Percentiles rank a stretch among this genome's conserved stretches.
Evolutionary conservation across 1,284 basidiomycete genomes (phyloP).

Genomic region (Hymenochaete sp.): DNA sequence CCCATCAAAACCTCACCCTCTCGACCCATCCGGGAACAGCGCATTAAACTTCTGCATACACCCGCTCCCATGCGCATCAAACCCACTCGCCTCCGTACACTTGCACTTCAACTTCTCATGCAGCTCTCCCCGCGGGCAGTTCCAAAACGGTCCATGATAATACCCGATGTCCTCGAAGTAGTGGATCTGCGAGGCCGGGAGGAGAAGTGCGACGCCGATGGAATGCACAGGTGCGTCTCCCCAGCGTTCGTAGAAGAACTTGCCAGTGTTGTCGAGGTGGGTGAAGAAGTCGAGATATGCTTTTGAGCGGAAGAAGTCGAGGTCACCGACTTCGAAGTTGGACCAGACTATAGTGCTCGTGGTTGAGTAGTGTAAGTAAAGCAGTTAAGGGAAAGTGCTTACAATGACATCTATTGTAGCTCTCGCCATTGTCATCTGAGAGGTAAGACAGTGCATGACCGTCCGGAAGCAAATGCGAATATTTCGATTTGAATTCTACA

Average conservation of each 20-base stretch:
- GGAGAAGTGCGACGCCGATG: slow-evolving; percentile 61
- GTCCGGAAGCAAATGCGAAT: slow-evolving; percentile 55
- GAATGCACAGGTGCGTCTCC: slow-evolving; percentile 79
- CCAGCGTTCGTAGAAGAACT: slow-evolving; percentile 77
- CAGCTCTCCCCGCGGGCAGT: slow-evolving; percentile 42
- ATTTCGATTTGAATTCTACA: slow-evolving; percentile 50
- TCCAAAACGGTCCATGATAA: slow-evolving; percentile 40
- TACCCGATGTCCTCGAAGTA: slow-evolving; percentile 61
- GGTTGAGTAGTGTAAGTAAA: too few species aligned
- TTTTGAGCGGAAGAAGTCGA: slow-evolving; percentile 50
- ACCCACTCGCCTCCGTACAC: slow-evolving; percentile 38
- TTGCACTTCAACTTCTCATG: slow-evolving; percentile 39
- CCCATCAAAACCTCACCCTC: too few species aligned
- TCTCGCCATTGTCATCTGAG: slow-evolving; percentile 51
- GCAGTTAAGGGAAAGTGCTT: slow-evolving; percentile 24
- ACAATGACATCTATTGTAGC: slow-evolving; percentile 73
- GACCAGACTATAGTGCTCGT: slow-evolving; percentile 60
- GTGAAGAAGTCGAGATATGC: slow-evolving; percentile 70
- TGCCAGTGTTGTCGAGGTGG: slow-evolving; percentile 60
- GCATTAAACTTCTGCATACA: slow-evolving; percentile 2
- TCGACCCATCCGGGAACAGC: slow-evolving; percentile 11
- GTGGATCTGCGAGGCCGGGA: slow-evolving; percentile 53
- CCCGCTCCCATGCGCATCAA: slow-evolving; percentile 33
- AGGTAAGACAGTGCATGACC: slow-evolving; percentile 67
- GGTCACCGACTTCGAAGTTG: slow-evolving; percentile 71